Evolutionary conservation across 768 basidiomycete species (phyloP).

Genomic region (Chalciporus sphaerocephalus): DNA sequence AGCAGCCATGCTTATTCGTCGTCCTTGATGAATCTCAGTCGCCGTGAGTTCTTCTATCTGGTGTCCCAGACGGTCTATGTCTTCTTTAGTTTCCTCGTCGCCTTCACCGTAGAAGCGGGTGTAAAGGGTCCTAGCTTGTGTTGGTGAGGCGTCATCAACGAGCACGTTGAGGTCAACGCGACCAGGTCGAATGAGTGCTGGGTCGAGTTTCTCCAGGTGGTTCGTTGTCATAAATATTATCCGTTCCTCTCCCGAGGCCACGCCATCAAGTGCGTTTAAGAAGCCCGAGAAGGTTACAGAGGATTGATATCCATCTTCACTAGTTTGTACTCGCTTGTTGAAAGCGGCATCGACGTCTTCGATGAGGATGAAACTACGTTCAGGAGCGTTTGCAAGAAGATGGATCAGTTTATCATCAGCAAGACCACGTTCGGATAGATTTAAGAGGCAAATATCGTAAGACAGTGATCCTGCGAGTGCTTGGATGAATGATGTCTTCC

Average conservation of each 20-base stretch:
- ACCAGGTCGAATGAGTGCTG: slow-evolving; percentile 92
- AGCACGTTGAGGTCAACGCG: slow-evolving; percentile 84
- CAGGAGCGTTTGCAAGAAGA: slow-evolving; percentile 87
- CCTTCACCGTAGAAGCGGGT: slow-evolving; percentile 73
- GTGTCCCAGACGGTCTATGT: slow-evolving; percentile 44
- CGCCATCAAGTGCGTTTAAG: slow-evolving; percentile 94
- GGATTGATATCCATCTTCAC: slow-evolving; percentile 92
- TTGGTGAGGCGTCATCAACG: slow-evolving; percentile 81
- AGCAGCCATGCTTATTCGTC: slow-evolving; percentile 88
- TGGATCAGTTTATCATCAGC: slow-evolving; percentile 96
- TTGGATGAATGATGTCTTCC: slow-evolving; percentile 98
- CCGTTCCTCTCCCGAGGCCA: slow-evolving; percentile 96
- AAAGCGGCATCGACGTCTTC: slow-evolving; percentile 98
- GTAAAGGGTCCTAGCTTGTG: slow-evolving; percentile 76
- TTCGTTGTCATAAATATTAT: slow-evolving; percentile 99
- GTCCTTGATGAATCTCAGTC: slow-evolving; percentile 47
- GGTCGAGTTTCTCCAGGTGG: slow-evolving; percentile 83
- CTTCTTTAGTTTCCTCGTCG: slow-evolving; percentile 32
- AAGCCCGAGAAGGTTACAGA: slow-evolving; percentile 97
- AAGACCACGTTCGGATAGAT: slow-evolving; percentile 92
- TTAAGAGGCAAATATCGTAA: slow-evolving; percentile 95
- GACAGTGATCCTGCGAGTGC: slow-evolving; percentile 87
- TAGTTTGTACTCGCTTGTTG: slow-evolving; percentile 84
- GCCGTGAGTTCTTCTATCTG: slow-evolving; percentile 52
- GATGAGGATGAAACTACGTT: slow-evolving; percentile 89